phyloP scores from a whole-genome alignment of 2,329 filamentous ascomycete species.

The Cladosporium sp. region DNA sequence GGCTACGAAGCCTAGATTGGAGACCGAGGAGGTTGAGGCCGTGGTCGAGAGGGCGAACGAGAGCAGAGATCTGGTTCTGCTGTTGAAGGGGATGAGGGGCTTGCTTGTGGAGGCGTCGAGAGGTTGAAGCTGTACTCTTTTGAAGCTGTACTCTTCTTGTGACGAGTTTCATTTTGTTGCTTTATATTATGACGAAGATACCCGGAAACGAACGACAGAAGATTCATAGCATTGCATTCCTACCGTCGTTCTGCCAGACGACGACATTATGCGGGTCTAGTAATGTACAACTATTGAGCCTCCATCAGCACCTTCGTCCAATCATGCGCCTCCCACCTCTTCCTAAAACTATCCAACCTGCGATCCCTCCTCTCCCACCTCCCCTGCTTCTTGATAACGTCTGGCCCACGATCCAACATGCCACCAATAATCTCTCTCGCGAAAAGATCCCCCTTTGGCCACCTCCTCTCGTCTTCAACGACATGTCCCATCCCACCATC shows the following conservation, averaged over 20 bases:
- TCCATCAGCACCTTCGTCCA: conserved; percentile 67
- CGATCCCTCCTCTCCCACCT: conserved; percentile 68
- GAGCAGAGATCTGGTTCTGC: conserved; percentile 63
- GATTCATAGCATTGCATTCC: not conserved
- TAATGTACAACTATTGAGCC: not conserved
- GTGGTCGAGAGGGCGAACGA: conserved; percentile 80
- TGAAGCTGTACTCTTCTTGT: not conserved
- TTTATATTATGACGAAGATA: not conserved
- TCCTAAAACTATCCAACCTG: conserved; percentile 73
- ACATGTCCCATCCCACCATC: conserved; percentile 91
- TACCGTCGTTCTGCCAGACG: too few relatives aligned
- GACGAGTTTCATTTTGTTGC: not conserved
- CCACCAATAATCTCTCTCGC: conserved; percentile 87
- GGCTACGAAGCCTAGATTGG: conserved; percentile 76
- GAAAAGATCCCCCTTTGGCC: conserved; percentile 90
- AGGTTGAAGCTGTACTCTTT: not conserved
- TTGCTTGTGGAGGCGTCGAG: conserved; percentile 61
- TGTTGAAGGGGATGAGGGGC: conserved; percentile 79
- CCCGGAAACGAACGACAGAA: not conserved
- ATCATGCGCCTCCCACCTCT: conserved; percentile 87
- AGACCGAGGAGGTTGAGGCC: conserved; percentile 70
- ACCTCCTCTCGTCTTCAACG: conserved; percentile 77
- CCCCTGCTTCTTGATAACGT: conserved; percentile 86
- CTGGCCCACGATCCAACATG: conserved; percentile 78
- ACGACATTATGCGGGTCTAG: too few relatives aligned